Evolutionary conservation across 768 basidiomycete species (phyloP), one percentile per base, ranked within the genome.

Genomic region (Macrolepiota fuliginosa): DNA sequence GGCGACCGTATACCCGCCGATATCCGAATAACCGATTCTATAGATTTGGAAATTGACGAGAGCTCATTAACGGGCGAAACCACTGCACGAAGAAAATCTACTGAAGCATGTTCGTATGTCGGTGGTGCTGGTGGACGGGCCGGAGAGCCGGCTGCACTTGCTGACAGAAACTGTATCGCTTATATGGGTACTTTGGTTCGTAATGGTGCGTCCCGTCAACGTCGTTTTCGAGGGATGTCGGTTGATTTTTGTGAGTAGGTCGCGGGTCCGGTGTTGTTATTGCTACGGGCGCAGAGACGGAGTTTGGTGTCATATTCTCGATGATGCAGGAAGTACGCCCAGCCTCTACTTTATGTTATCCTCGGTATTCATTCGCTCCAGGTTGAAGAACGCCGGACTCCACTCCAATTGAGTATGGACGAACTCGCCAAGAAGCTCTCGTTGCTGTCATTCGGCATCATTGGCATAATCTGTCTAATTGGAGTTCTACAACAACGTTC

Each of bases 131-230:
- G 69, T 19, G 68, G 70, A 68, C 63, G 49, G 66, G 68, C 54
- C 66, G 78, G 79, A 1, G 79, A 81, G 36, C 71, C 76, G 1
- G 71, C 83, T 5, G 82, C 91, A 17, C 80, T 98, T 25, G 92
- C 92, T 2, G 96, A 98, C 64, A 79, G 96, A 65, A 83, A 80
- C 5, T 96, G 92, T 68, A 87, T 97, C 40, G 96, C 88, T 5
- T 96, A 94, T 69, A 97, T 98, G 96, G 96, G 96, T 6, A 98
- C 96, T 1, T 74, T 98, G 49, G 94, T 98, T 4, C 81, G 94
- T 63, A 96, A 89, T 70, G 96, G 94, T 89, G 40, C 22, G 75
- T 68, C 19, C 9, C 67, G 76, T 65, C 32, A 37, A 37, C 9
- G 15, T 52, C 6, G 4, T 17, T 53, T 37, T n/a, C n/a, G 11